Evolutionary conservation across 352 stramenopile species (phyloP), one percentile per base, ranked within the genome.

Genomic region (Phytophthora tentaculata): DNA sequence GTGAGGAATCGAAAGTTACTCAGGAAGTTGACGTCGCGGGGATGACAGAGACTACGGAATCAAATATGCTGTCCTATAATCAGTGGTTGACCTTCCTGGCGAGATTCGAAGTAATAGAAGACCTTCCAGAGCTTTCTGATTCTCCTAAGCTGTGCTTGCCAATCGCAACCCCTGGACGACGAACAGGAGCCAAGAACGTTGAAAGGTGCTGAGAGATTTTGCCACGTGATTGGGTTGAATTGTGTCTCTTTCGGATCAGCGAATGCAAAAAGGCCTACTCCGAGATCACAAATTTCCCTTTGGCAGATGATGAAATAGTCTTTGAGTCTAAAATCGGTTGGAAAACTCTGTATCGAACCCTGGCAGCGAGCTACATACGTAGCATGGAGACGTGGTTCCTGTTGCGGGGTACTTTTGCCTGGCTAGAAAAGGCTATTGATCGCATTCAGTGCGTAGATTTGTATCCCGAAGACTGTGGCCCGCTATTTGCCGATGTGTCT

Each of bases 201-300:
- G 5, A 32, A 32, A 32, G 9, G 28, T 32, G 28, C 28, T 8
- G 28, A 32, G 9, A 32, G 28, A 32, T 32, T 32, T 32, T 32
- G 28, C 28, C 28, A 8, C 28, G 9, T 32, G 28, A 32, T 32
- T 5, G 28, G 5, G 5, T 32, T 5, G 9, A 8, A 9, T 32
- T 5, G 5, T 5, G 4, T 32, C 28, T 32, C 28, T 48, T 10
- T 23, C 19, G 41, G 12, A n/a, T 48, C 41, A 23, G 6, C 16
- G n/a, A 57, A n/a, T 57, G 50, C 32, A 57, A 26, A 39, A 12
- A 54, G 17, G 48, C 24, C 44, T 50, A 50, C 44, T 28, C 7
- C 44, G 44, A 26, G 28, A 26, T 12, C 35, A 54, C 10, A 17
- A 39, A 39, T 47, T 17, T 47, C 0, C 17, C 10, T 29, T 19